A percentile compares a stretch with the other conserved stretches of the same genome.
These are phyloP conservation scores for Lyophyllum atratum DNA, from an alignment of 768 basidiomycete species.

Conservation along the genomic window DNA sequence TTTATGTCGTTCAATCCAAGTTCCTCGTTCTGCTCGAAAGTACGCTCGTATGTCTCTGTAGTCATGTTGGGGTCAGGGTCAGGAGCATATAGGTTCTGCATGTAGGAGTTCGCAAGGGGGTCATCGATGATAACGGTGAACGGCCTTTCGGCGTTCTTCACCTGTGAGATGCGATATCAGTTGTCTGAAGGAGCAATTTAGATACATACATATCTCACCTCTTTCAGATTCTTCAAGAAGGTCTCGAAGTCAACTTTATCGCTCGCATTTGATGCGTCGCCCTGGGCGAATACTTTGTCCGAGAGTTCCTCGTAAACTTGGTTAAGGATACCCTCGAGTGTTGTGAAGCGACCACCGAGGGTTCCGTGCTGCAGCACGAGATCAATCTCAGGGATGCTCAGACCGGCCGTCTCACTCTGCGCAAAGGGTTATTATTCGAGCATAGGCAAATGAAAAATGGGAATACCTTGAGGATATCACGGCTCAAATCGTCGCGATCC, in stretches of 20 bases:
- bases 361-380: conserved; percentile 91
- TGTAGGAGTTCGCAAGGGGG: conserved; percentile 91
- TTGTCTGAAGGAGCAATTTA: neutral
- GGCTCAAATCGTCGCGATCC: conserved; percentile 87
- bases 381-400: conserved; percentile 93
- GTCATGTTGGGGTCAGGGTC: conserved; percentile 95
- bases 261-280: conserved; percentile 57
- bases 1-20: conserved; percentile 90
- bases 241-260: conserved; percentile 64
- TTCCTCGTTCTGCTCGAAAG: conserved; percentile 92
- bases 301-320: conserved; percentile 96
- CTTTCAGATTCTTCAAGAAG: conserved; percentile 79
- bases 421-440: neutral
- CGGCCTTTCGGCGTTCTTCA: conserved; percentile 74
- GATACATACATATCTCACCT: conserved; percentile 42
- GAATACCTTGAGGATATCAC: conserved; percentile 94
- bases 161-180: conserved; percentile 38
- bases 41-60: conserved; percentile 80
- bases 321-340: conserved; percentile 90
- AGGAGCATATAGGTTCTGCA: conserved; percentile 97
- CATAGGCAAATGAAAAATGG: conserved; percentile 10
- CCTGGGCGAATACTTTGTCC: conserved; percentile 78
- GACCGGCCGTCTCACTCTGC: conserved; percentile 91
- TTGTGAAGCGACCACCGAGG: conserved; percentile 96
- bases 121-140: conserved; percentile 96